phyloP scores from a whole-genome alignment of 1,284 basidiomycete species.

The Cutaneotrichosporon dermatis region DNA sequence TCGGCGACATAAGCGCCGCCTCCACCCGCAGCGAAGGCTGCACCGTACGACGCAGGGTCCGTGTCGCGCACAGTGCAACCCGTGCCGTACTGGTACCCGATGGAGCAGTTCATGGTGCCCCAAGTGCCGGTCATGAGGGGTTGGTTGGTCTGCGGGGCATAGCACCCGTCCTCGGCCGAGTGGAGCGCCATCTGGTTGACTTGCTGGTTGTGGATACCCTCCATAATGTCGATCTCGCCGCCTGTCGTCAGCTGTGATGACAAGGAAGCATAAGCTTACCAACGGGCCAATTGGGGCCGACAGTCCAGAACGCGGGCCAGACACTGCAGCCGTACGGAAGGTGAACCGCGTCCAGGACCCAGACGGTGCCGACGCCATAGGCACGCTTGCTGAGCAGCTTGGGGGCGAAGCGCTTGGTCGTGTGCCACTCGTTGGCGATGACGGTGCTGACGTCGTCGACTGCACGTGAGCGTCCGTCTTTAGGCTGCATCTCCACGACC shows the following conservation, averaged over 20 bases:
- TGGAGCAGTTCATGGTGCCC: constrained; percentile 32
- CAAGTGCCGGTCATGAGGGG: constrained; percentile 6
- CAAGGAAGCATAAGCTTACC: background rate
- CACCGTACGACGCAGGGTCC: constrained; percentile 59
- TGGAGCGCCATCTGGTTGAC: constrained; percentile 45
- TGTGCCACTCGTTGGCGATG: constrained; percentile 56
- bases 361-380: constrained; percentile 47
- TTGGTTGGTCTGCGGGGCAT: constrained; percentile 1
- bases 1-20: constrained; percentile 74
- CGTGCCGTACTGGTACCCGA: constrained; percentile 50
- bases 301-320: constrained; percentile 36
- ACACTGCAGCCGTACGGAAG: constrained; percentile 53
- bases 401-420: constrained; percentile 62
- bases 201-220: constrained; percentile 37
- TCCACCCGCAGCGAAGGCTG: constrained; percentile 59
- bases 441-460: constrained; percentile 33
- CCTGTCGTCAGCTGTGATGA: constrained; percentile 2
- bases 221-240: constrained; percentile 44
- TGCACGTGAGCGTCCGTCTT: constrained; percentile 5
- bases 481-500: background rate
- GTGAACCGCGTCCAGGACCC: constrained; percentile 62
- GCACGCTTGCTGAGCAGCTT: constrained; percentile 60
- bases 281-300: constrained; percentile 39
- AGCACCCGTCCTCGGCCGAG: constrained; percentile 19
- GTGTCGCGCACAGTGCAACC: constrained; percentile 62